Conservation (phyloP, 768 basidiomycete species). For the Pulveroboletus sp. region DNA sequence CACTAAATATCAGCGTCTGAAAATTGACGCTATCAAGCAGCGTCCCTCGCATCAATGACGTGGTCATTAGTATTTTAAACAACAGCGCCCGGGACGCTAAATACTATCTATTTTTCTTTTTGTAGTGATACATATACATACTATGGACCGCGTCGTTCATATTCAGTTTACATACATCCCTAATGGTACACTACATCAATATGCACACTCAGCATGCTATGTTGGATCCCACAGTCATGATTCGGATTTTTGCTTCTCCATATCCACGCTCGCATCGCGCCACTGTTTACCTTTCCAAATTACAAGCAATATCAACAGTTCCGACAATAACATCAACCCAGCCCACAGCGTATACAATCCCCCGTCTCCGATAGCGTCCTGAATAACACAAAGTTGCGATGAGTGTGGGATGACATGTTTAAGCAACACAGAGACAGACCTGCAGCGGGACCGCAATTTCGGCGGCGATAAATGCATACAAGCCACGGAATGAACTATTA, state of each 20-base stretch:
- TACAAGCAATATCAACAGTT: conserved; percentile 57
- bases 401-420: background rate
- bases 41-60: too few species aligned
- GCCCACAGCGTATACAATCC: conserved; percentile 73
- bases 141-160: too few species aligned
- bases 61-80: too few species aligned
- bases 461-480: conserved; percentile 62
- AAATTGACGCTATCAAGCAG: too few species aligned
- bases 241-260: conserved; percentile 32
- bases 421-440: conserved; percentile 9
- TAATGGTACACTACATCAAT: too few species aligned
- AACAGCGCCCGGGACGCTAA: too few species aligned
- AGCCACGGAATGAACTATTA: conserved; percentile 77
- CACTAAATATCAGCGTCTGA: too few species aligned
- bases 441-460: conserved; percentile 79
- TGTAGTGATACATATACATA: too few species aligned
- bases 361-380: conserved; percentile 78
- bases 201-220: too few species aligned
- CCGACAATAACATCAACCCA: conserved; percentile 52
- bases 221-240: too few species aligned
- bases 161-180: too few species aligned
- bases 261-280: conserved; percentile 50
- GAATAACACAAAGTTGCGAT: background rate
- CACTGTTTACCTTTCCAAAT: conserved; percentile 59
- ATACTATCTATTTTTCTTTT: too few species aligned